Evolutionary conservation across 805 yeast genomes (phyloP), one percentile per base, ranked within the genome.

Genomic region (Metschnikowia corniflorae): DNA sequence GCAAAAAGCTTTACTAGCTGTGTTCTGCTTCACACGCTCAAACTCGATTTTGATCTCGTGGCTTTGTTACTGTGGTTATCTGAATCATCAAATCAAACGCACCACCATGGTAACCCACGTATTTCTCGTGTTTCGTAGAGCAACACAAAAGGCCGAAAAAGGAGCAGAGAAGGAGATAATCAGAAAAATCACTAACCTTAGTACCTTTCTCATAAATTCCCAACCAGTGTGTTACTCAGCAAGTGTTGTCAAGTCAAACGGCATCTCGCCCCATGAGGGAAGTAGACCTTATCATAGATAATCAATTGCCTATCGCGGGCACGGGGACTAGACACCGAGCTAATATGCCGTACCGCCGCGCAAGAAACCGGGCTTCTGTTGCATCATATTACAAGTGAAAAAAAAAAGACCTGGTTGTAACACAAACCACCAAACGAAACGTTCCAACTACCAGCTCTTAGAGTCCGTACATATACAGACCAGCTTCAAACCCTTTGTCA

Each of bases 261-360:
- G n/a, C n/a, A n/a, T n/a, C n/a, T n/a, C n/a, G n/a, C n/a, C n/a
- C n/a, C n/a, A n/a, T n/a, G n/a, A 32, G 37, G 32, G 35, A 27
- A 34, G 32, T 31, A 42, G 45, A 42, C 45, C 45, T 42, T 42
- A 42, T 42, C 32, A 35, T 35, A 23, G n/a, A n/a, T n/a, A n/a
- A n/a, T n/a, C n/a, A n/a, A n/a, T n/a, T n/a, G n/a, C n/a, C n/a
- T n/a, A n/a, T n/a, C n/a, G n/a, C n/a, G n/a, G n/a, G 34, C 30
- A 30, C 40, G 22, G 26, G 19, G 25, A 24, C 35, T 30, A 31
- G n/a, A 25, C 15, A 9, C 13, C 10, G 4, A 6, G 5, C 13
- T 3, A 16, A 16, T 31, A 29, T 37, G 38, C 44, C 26, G 42
- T 33, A 7, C 15, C 5, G n/a, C 37, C 35, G 46, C 42, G 40